A percentile compares a stretch with the other conserved stretches of the same genome.
These are phyloP conservation scores for Lentinula novae-zelandiae DNA, from an alignment of 1,284 basidiomycete genomes.

Conservation along the genomic window DNA sequence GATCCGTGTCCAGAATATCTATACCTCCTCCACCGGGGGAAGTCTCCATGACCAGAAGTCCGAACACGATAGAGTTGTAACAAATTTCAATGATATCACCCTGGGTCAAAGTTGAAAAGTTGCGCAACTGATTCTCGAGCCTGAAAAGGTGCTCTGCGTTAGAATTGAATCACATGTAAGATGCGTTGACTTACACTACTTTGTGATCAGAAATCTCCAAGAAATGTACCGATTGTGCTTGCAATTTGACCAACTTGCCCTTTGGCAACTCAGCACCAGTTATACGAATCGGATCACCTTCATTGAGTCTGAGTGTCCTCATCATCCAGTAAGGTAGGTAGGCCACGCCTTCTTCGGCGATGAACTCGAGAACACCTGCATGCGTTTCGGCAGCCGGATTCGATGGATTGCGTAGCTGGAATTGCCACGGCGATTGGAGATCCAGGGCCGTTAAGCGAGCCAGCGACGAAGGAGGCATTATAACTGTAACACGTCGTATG, in stretches of 20 bases:
- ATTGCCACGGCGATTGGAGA: conserved; percentile 93
- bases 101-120: conserved; percentile 89
- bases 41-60: conserved; percentile 94
- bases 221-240: conserved; percentile 95
- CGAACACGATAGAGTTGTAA: conserved; percentile 92
- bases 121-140: conserved; percentile 91
- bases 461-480: conserved; percentile 95
- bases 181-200: conserved; percentile 73
- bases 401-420: conserved; percentile 88
- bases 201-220: conserved; percentile 94
- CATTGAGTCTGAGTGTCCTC: conserved; percentile 88
- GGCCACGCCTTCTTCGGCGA: conserved; percentile 94
- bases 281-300: conserved; percentile 94
- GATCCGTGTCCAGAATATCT: conserved; percentile 90
- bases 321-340: conserved; percentile 99
- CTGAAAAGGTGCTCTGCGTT: conserved; percentile 35
- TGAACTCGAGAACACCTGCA: conserved; percentile 97
- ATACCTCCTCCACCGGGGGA: conserved; percentile 88
- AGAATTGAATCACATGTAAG: background rate
- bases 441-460: conserved; percentile 88
- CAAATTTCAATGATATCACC: conserved; percentile 91
- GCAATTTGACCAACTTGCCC: conserved; percentile 95
- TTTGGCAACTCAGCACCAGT: conserved; percentile 87
- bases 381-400: conserved; percentile 90
- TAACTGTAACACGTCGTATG: conserved; percentile 52